phyloP scores from a whole-genome alignment of 2,329 filamentous ascomycete genomes.

The Neofusicoccum laricinum region DNA sequence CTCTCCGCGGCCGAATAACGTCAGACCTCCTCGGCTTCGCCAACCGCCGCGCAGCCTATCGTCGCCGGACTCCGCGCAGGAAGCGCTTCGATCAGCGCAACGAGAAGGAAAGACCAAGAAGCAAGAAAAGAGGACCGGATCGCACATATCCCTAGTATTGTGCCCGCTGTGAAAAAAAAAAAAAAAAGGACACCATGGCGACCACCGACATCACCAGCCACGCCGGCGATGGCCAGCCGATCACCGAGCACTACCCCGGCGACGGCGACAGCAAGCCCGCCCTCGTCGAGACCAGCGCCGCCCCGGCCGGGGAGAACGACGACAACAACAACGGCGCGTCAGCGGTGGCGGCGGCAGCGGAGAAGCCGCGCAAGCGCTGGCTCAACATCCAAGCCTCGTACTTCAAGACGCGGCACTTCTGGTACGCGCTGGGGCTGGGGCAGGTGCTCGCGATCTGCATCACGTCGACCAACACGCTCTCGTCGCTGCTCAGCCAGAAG shows the following conservation, averaged over 20 bases:
- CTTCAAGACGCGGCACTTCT: conserved; percentile 18
- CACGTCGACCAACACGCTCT: conserved; percentile 89
- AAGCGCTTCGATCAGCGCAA: not conserved
- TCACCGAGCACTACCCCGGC: not conserved
- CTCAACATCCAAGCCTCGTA: not conserved
- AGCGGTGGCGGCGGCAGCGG: not conserved
- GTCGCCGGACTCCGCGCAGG: not conserved
- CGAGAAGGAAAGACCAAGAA: not conserved
- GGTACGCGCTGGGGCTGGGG: conserved; percentile 16
- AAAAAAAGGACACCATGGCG: not conserved
- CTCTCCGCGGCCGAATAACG: not conserved
- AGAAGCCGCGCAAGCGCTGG: not conserved
- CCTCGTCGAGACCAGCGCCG: not conserved
- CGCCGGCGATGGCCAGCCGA: not conserved
- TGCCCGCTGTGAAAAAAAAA: not conserved
- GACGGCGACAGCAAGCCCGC: not conserved
- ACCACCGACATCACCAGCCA: not conserved
- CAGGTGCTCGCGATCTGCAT: conserved; percentile 87
- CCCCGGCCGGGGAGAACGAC: not conserved
- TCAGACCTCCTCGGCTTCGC: not conserved
- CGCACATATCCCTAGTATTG: not conserved
- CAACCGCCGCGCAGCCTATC: not conserved
- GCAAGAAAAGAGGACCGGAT: not conserved
- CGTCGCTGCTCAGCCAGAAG: conserved; percentile 62
- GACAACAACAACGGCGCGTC: no score